Conservation (phyloP, 2,329 filamentous ascomycete genomes). For the Xylaria polymorpha region DNA sequence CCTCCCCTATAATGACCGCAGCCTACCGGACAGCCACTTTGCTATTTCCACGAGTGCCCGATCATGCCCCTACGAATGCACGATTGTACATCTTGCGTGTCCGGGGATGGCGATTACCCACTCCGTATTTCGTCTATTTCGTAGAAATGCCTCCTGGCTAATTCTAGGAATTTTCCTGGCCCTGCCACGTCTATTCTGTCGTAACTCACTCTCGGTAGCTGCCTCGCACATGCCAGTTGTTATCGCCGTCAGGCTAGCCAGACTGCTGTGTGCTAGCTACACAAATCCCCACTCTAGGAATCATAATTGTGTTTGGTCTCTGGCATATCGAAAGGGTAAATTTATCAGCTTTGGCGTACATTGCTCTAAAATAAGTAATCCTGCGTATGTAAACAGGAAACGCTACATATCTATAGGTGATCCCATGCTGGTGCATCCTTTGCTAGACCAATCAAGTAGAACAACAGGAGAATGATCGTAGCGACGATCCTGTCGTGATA, state of each 20-base stretch:
- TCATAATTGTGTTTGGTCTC: neutral
- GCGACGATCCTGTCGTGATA: neutral
- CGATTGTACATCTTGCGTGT: too few relatives aligned
- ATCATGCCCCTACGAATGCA: neutral
- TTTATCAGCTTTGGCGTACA: neutral
- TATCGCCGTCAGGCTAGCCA: neutral
- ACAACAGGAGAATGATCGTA: neutral
- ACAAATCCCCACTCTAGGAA: neutral
- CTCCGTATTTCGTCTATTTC: neutral
- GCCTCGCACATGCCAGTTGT: neutral
- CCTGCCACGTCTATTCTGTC: neutral
- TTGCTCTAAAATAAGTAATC: neutral
- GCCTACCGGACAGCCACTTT: neutral
- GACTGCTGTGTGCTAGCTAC: neutral
- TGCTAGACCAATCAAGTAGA: neutral
- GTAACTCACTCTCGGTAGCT: too few relatives aligned
- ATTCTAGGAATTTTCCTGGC: neutral
- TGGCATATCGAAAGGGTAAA: neutral
- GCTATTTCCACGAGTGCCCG: neutral
- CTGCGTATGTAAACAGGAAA: neutral
- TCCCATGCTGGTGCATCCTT: neutral
- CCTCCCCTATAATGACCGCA: neutral
- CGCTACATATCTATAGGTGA: neutral
- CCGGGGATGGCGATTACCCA: neutral
- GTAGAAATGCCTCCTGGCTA: neutral